A percentile compares a stretch with the other conserved stretches of the same genome.
Evolutionary conservation across 2,329 filamentous ascomycete species (phyloP).

Genomic region (Phoma sp.): DNA sequence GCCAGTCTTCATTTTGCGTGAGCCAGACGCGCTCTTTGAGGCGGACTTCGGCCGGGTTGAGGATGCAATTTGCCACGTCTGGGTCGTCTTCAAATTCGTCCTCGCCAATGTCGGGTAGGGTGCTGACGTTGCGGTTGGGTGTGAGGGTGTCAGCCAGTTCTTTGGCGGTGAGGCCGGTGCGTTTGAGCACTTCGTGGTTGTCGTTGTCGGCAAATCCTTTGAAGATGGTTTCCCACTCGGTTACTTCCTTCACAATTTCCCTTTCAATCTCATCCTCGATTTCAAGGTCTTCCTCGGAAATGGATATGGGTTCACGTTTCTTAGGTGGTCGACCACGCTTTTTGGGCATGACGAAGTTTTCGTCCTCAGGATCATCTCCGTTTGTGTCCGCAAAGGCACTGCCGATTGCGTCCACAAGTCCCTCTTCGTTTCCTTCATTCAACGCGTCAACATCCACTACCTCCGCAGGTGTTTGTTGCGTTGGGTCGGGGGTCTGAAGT

Average conservation of each 20-base stretch:
- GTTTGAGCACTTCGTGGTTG: constrained; percentile 37
- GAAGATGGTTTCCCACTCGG: constrained; percentile 40
- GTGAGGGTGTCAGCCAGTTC: constrained; percentile 35
- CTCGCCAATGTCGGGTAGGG: constrained; percentile 68
- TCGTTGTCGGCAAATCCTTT: constrained; percentile 38
- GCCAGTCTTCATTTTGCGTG: constrained; percentile 91
- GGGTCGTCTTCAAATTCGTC: constrained; percentile 89
- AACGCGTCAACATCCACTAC: constrained; percentile 26
- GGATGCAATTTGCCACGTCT: constrained; percentile 81
- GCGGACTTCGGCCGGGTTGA: constrained; percentile 74
- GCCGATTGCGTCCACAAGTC: constrained; percentile 24
- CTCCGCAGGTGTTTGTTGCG: constrained; percentile 8
- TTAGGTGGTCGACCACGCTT: constrained; percentile 48
- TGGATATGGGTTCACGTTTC: constrained; percentile 39
- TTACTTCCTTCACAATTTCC: constrained; percentile 50
- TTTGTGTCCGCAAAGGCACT: constrained; percentile 29
- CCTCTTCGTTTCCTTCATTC: constrained; percentile 30
- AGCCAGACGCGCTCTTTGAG: constrained; percentile 95
- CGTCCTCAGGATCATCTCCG: constrained; percentile 28
- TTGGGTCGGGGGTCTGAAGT: constrained; percentile 8
- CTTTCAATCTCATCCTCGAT: constrained; percentile 55
- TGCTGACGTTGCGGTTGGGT: constrained; percentile 34
- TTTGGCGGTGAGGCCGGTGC: constrained; percentile 36
- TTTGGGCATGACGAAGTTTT: constrained; percentile 36
- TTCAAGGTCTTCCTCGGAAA: constrained; percentile 54